These are phyloP conservation scores for Serendipita sp. DNA, from an alignment of 768 basidiomycete species.

Conservation along the genomic window DNA sequence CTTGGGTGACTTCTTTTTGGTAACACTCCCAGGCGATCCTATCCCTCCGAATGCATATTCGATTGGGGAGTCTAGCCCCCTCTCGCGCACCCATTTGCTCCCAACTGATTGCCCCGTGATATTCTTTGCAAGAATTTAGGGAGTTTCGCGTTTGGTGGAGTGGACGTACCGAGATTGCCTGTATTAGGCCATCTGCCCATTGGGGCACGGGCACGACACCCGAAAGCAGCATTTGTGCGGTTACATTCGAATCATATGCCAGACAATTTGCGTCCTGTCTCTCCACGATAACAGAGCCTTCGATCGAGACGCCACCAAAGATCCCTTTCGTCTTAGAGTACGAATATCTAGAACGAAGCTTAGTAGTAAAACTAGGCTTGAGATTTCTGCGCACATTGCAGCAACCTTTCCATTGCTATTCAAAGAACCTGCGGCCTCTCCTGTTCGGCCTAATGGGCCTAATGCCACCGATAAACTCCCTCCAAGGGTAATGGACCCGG, in stretches of 20 bases:
- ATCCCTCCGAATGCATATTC: conserved; percentile 40
- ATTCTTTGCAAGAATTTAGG: conserved; percentile 21
- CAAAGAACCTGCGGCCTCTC: conserved; percentile 72
- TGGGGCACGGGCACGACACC: conserved; percentile 57
- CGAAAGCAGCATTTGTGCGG: conserved; percentile 62
- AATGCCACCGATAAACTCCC: conserved; percentile 81
- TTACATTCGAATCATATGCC: conserved; percentile 62
- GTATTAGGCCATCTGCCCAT: conserved; percentile 64
- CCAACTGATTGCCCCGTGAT: conserved; percentile 56
- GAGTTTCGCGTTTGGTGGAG: no score
- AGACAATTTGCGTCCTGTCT: conserved; percentile 81
- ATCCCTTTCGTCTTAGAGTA: conserved; percentile 86
- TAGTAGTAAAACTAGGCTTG: not conserved
- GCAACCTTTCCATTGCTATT: conserved; percentile 77
- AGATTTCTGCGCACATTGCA: conserved; percentile 48
- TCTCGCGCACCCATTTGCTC: conserved; percentile 50
- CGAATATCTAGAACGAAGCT: conserved; percentile 43
- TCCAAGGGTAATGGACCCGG: conserved; percentile 77
- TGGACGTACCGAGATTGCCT: conserved; percentile 29
- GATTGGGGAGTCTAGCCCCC: conserved; percentile 18
- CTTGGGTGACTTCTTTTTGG: conserved; percentile 27
- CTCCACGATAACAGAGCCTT: conserved; percentile 85
- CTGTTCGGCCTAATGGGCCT: conserved; percentile 86
- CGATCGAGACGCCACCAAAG: conserved; percentile 79
- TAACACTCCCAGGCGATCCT: conserved; percentile 20